These are phyloP conservation scores for Nigrograna mackinnonii DNA, from an alignment of 2,329 filamentous ascomycete species.

Conservation along the genomic window DNA sequence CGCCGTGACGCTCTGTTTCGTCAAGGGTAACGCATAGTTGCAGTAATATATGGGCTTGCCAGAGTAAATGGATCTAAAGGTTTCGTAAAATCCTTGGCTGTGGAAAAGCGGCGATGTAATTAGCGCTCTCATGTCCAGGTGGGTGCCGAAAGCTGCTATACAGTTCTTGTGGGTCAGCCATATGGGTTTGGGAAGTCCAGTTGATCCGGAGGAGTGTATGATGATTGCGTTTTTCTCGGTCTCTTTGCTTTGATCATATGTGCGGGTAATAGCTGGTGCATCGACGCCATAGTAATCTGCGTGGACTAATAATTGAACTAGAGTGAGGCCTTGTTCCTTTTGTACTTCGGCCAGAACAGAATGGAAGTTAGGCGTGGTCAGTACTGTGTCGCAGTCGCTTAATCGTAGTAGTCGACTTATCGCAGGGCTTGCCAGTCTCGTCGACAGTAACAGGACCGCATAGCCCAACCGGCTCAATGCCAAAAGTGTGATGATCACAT, in stretches of 20 bases:
- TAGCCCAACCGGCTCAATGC: slow-evolving; percentile 60
- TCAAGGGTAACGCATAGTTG: slow-evolving; percentile 23
- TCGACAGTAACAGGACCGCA: slow-evolving; percentile 58
- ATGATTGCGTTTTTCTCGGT: slow-evolving; percentile 42
- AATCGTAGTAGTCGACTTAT: slow-evolving; percentile 47
- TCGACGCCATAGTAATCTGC: neutral
- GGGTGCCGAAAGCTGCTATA: slow-evolving; percentile 20
- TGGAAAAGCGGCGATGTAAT: slow-evolving; percentile 29
- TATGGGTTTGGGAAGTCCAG: slow-evolving; percentile 67
- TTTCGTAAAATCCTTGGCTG: slow-evolving; percentile 26
- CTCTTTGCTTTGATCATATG: slow-evolving; percentile 23
- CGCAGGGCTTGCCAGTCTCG: slow-evolving; percentile 55
- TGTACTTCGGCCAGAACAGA: slow-evolving; percentile 32
- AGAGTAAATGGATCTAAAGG: slow-evolving; percentile 24
- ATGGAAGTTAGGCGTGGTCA: slow-evolving; percentile 23
- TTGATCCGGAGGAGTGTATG: slow-evolving; percentile 60
- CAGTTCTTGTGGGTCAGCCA: slow-evolving; percentile 56
- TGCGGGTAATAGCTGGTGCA: slow-evolving; percentile 12
- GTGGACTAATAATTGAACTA: slow-evolving; percentile 22
- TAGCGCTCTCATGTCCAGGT: slow-evolving; percentile 21
- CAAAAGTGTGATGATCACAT: slow-evolving; percentile 58
- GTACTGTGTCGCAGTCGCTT: slow-evolving; percentile 5
- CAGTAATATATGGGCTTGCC: slow-evolving; percentile 27
- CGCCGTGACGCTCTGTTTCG: slow-evolving; percentile 18
- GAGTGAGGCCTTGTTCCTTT: slow-evolving; percentile 17